Conservation (phyloP, 2,329 filamentous ascomycete genomes). For the Albophoma yamanashiensis region DNA sequence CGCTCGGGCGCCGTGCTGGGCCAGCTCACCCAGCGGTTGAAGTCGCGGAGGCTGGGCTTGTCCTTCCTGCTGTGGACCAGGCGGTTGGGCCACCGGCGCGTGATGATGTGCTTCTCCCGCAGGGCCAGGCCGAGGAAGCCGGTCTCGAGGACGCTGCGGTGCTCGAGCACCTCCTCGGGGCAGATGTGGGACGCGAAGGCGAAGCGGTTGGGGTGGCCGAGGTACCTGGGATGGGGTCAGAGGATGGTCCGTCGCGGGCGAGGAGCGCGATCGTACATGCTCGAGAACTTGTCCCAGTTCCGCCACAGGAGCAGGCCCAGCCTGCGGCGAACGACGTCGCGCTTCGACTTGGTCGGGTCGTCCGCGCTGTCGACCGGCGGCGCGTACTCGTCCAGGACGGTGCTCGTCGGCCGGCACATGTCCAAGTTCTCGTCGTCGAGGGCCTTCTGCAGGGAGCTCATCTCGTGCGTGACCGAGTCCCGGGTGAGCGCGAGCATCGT, state of each 20-base stretch:
- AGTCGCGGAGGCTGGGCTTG: slow-evolving; percentile 6
- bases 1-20: slow-evolving; percentile 7
- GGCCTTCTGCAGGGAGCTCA: not conserved
- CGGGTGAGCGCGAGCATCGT: slow-evolving; percentile 10
- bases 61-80: slow-evolving; percentile 6
- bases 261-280: slow-evolving; percentile 4
- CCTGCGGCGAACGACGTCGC: slow-evolving; percentile 6
- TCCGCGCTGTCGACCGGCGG: slow-evolving; percentile 4
- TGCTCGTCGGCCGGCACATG: not conserved
- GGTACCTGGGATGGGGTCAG: slow-evolving; percentile 2
- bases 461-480: slow-evolving; percentile 1
- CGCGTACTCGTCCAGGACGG: slow-evolving; percentile 9
- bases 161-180: not conserved
- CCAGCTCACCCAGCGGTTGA: slow-evolving; percentile 14
- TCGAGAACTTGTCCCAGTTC: slow-evolving; percentile 13
- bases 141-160: slow-evolving; percentile 2
- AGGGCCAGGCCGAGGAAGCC: slow-evolving; percentile 9
- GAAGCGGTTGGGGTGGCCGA: slow-evolving; percentile 3
- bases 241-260: not conserved
- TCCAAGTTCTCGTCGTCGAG: slow-evolving; percentile 3
- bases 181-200: not conserved
- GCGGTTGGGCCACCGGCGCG: slow-evolving; percentile 12
- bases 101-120: slow-evolving; percentile 10
- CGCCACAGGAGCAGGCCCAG: slow-evolving; percentile 12
- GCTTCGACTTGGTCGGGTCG: not conserved